phyloP scores from a whole-genome alignment of 176 grass and related monocot genomes.

The Puccinellia tenuiflora region DNA sequence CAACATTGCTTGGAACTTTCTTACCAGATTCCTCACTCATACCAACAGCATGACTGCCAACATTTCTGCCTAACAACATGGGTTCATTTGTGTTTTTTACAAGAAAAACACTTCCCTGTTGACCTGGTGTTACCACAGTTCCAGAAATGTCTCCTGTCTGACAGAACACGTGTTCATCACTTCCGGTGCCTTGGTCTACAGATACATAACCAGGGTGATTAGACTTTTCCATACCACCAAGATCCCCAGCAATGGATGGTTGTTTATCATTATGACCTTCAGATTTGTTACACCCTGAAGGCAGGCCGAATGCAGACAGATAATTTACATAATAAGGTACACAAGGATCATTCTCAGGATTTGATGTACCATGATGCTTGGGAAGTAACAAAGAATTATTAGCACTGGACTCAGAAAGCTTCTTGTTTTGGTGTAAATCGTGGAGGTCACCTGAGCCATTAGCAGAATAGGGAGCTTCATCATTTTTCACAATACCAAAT shows the following conservation, averaged over 20 bases:
- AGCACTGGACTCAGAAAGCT: constrained; percentile 3
- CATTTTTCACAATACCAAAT: constrained; percentile 28
- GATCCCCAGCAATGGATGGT: not conserved
- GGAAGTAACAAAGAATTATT: constrained; percentile 4
- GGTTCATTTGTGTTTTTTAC: not conserved
- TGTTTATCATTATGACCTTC: constrained; percentile 16
- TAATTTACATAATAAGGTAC: not conserved
- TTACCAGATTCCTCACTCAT: constrained; percentile 1
- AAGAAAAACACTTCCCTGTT: constrained; percentile 14
- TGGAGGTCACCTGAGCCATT: not conserved
- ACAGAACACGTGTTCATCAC: not conserved
- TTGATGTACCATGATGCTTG: not conserved
- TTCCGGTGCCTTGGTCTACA: constrained; percentile 15
- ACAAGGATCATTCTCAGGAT: not conserved
- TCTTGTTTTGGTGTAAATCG: constrained; percentile 16
- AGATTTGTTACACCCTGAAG: not conserved
- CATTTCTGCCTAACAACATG: not conserved
- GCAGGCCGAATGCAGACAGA: not conserved
- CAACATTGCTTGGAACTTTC: constrained; percentile 20
- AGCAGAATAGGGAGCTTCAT: not conserved
- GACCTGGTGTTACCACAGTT: not conserved
- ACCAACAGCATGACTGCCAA: not conserved
- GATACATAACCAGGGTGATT: not conserved
- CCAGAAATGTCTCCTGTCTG: not conserved
- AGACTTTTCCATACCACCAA: not conserved